Evolutionary conservation across 257 asterid species (phyloP).

Genomic region (Eustoma russellianum): DNA sequence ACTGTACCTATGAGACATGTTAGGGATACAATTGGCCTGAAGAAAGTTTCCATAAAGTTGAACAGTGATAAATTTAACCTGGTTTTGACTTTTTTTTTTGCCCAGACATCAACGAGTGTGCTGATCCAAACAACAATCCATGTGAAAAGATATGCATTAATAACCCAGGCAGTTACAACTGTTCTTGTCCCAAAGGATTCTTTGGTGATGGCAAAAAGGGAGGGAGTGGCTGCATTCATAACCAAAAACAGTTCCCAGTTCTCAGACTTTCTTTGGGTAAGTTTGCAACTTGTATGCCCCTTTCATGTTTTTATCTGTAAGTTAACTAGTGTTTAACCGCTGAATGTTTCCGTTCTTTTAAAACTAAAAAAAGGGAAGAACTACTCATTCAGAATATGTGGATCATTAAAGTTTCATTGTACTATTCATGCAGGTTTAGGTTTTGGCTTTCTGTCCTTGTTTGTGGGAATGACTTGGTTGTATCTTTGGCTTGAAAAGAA

Average conservation of each 20-base stretch:
- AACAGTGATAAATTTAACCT: too few species aligned
- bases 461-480: constrained; percentile 38
- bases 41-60: too few species aligned
- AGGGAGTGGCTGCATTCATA: constrained; percentile 39
- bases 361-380: too few species aligned
- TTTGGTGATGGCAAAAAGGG: constrained; percentile 43
- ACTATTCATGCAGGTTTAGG: constrained; percentile 39
- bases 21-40: too few species aligned
- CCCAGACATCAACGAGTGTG: constrained; percentile 40
- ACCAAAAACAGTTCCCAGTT: constrained; percentile 37
- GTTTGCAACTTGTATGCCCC: background rate
- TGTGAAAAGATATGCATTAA: constrained; percentile 32
- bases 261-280: constrained; percentile 31
- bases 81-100: background rate
- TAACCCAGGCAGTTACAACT: constrained; percentile 32
- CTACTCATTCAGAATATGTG: too few species aligned
- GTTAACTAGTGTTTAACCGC: too few species aligned
- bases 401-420: too few species aligned
- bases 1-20: too few species aligned
- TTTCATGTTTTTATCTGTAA: too few species aligned
- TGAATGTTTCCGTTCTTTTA: too few species aligned
- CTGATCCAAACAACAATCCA: constrained; percentile 16
- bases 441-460: constrained; percentile 46
- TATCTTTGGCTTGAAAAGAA: constrained; percentile 48
- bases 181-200: constrained; percentile 54